Evolutionary conservation across 768 basidiomycete species (phyloP), one percentile per base, ranked within the genome.

Genomic region (Amanita inopinata): DNA sequence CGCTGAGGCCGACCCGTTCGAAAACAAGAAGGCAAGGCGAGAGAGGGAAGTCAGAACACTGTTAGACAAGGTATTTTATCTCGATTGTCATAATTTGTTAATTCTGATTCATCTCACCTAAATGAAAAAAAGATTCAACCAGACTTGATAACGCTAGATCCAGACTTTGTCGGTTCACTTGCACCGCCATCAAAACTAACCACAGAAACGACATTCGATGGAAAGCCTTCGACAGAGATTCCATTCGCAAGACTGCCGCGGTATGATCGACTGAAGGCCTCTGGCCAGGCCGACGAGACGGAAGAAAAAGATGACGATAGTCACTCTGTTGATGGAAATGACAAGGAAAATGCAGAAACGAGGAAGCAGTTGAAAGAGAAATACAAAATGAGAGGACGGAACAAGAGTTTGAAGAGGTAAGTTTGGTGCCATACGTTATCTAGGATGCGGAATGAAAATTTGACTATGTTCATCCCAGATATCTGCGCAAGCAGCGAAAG

Each of bases 71-170:
- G 83, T 83, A 15, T 5, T 62, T 49, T 12, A 30, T 23, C 22
- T 40, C 23, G 31, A n/a, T 15, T 14, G 25, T 15, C 2, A 35
- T 43, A 43, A 25, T 44, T 14, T 36, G 20, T 32, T 31, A n/a
- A 15, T 17, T 28, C 10, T 27, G 7, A 44, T 18, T 32, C 33
- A 30, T 42, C 5, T 53, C n/a, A n/a, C n/a, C n/a, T n/a, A n/a
- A n/a, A n/a, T n/a, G n/a, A n/a, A n/a, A n/a, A n/a, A n/a, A n/a
- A 90, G 86, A 83, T 97, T 47, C 85, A 84, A 67, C 84, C 90
- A 2, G 93, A 97, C 48, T 76, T 93, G 65, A 98, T 99, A 50
- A 71, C 87, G 0, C 73, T 89, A 34, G 82, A 87, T 56, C 77
- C 85, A 0, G 81, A 83, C 40, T 74, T 84, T 53, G 64, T 89